A percentile compares a stretch with the other conserved stretches of the same genome.
These are phyloP conservation scores for Panicum hallii DNA, from an alignment of 202 grass and related monocot genomes.

Conservation along the genomic window DNA sequence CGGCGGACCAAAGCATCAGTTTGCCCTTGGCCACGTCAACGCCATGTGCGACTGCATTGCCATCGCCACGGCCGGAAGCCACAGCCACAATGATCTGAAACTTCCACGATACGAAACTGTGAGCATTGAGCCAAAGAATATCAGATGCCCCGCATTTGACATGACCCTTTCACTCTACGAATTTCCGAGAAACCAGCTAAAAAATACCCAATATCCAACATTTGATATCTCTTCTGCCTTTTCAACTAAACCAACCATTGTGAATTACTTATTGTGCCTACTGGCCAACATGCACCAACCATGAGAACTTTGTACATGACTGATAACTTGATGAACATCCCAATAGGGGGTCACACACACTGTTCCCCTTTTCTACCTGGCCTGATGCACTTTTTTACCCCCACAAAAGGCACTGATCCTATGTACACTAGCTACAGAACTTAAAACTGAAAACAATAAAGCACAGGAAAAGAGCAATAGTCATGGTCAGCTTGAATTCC, in stretches of 20 bases:
- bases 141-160: background rate
- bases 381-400: background rate
- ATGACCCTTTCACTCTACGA: background rate
- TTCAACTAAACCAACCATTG: background rate
- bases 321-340: background rate
- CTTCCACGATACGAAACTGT: background rate
- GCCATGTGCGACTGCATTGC: background rate
- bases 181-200: background rate
- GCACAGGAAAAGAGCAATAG: slow-evolving; percentile 22
- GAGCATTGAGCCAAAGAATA: too few species aligned
- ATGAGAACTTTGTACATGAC: slow-evolving; percentile 33
- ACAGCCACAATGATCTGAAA: background rate
- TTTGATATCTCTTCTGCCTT: background rate
- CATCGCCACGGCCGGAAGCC: too few species aligned
- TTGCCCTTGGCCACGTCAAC: slow-evolving; percentile 7
- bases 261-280: slow-evolving; percentile 3
- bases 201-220: background rate
- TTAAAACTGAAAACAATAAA: slow-evolving; percentile 13
- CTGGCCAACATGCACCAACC: slow-evolving; percentile 13
- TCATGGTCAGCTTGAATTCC: slow-evolving; percentile 42
- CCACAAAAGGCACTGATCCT: background rate
- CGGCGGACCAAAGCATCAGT: background rate
- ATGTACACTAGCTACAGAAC: slow-evolving; percentile 42
- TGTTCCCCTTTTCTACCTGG: background rate
- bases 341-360: background rate